These are phyloP conservation scores for Neurospora discreta DNA, from an alignment of 495 filamentous ascomycete genomes.

Conservation along the genomic window DNA sequence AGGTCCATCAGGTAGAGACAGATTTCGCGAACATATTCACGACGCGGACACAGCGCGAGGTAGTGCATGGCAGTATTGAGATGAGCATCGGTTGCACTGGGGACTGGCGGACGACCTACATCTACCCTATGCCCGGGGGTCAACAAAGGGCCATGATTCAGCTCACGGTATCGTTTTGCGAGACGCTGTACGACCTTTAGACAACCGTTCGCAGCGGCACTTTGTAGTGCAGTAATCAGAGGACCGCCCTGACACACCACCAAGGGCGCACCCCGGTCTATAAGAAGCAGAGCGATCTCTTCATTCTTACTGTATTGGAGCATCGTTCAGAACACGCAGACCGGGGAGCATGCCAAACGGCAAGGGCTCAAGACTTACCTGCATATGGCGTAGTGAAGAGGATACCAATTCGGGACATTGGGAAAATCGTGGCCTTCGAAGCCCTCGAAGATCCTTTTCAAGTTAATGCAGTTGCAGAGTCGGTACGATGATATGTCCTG, in stretches of 20 bases:
- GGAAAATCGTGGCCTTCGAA: background rate
- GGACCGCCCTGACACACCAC: background rate
- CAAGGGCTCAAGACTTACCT: background rate
- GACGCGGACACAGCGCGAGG: background rate
- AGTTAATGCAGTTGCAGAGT: conserved; percentile 1
- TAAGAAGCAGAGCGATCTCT: background rate
- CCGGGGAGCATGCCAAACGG: background rate
- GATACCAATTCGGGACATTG: conserved; percentile 2
- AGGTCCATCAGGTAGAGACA: background rate
- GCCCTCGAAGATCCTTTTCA: background rate
- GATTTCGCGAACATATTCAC: background rate
- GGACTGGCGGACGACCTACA: background rate
- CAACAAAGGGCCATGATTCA: background rate
- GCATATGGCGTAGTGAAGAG: conserved; percentile 4
- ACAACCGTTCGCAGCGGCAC: background rate
- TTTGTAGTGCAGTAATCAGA: conserved; percentile 4
- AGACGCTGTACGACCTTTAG: conserved; percentile 1
- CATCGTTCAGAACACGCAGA: background rate
- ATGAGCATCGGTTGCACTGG: background rate
- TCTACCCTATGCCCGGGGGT: background rate
- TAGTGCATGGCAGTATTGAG: conserved; percentile 2
- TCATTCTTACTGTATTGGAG: background rate
- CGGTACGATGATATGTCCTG: background rate
- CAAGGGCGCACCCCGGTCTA: conserved; percentile 3
- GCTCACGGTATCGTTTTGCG: background rate